phyloP scores from a whole-genome alignment of 2,329 filamentous ascomycete species.

The Scleromitrula shiraiana region DNA sequence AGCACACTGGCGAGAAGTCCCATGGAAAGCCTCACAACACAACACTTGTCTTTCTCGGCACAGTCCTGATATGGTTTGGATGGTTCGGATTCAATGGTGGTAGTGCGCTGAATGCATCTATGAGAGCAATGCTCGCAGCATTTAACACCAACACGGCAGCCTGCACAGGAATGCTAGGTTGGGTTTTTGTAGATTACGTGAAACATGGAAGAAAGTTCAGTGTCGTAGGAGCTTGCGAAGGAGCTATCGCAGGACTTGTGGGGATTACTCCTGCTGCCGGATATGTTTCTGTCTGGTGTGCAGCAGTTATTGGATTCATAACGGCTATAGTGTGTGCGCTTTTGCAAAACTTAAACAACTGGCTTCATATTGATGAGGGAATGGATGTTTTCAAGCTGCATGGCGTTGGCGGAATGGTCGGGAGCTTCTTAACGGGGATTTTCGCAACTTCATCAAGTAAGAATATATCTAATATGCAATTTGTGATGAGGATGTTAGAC shows the following conservation, averaged over 20 bases:
- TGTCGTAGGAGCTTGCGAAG: slow-evolving; percentile 44
- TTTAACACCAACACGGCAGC: slow-evolving; percentile 53
- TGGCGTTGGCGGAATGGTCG: slow-evolving; percentile 50
- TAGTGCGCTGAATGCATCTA: slow-evolving; percentile 41
- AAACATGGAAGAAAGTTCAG: slow-evolving; percentile 40
- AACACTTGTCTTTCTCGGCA: slow-evolving; percentile 55
- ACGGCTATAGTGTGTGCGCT: slow-evolving; percentile 35
- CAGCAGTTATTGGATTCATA: slow-evolving; percentile 43
- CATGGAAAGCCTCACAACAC: slow-evolving; percentile 54
- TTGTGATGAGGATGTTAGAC: neutral
- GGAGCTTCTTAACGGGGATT: slow-evolving; percentile 48
- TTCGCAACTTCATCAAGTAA: slow-evolving; percentile 38
- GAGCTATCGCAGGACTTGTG: slow-evolving; percentile 48
- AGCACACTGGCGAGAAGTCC: slow-evolving; percentile 38
- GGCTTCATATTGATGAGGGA: slow-evolving; percentile 47
- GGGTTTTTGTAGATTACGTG: slow-evolving; percentile 45
- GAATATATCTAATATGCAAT: slow-evolving; percentile 3
- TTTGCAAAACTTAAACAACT: slow-evolving; percentile 40
- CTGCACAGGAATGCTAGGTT: slow-evolving; percentile 44
- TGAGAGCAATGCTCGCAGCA: slow-evolving; percentile 46
- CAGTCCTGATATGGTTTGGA: slow-evolving; percentile 57
- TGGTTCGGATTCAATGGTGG: slow-evolving; percentile 48
- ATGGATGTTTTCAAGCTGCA: slow-evolving; percentile 54
- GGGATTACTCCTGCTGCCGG: slow-evolving; percentile 52
- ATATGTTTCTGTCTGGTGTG: slow-evolving; percentile 44